Conservation (phyloP, 2,329 filamentous ascomycete species). For the Elsinoe fawcettii region DNA sequence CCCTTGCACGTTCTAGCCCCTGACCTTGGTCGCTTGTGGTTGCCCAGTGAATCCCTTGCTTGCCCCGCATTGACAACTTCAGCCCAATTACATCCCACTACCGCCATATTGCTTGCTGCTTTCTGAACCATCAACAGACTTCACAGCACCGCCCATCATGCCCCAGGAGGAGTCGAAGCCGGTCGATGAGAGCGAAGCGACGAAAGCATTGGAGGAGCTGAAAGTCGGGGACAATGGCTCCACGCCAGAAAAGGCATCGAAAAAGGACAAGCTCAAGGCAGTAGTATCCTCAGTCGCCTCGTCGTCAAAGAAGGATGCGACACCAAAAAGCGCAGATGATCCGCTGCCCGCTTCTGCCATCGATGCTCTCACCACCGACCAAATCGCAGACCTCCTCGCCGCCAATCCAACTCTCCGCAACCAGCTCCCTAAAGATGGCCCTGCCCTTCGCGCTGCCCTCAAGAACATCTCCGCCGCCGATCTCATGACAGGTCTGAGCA, state of each 20-base stretch:
- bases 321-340: slow-evolving; percentile 17
- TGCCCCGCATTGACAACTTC: slow-evolving; percentile 7
- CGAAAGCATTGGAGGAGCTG: slow-evolving; percentile 38
- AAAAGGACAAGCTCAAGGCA: slow-evolving; percentile 49
- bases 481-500: slow-evolving; percentile 67
- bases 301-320: slow-evolving; percentile 15
- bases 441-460: slow-evolving; percentile 38
- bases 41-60: background rate
- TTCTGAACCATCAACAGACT: background rate
- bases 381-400: slow-evolving; percentile 17
- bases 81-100: background rate
- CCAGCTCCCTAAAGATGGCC: slow-evolving; percentile 15
- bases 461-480: slow-evolving; percentile 61
- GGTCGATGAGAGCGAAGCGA: slow-evolving; percentile 45
- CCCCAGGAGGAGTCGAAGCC: slow-evolving; percentile 57
- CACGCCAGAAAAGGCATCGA: slow-evolving; percentile 37
- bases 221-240: slow-evolving; percentile 32
- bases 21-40: background rate
- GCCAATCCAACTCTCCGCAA: slow-evolving; percentile 17
- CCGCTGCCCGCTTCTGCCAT: slow-evolving; percentile 14
- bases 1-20: background rate
- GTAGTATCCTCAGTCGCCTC: slow-evolving; percentile 20
- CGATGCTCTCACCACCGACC: slow-evolving; percentile 16
- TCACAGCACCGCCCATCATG: slow-evolving; percentile 27
- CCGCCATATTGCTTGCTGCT: background rate